Evolutionary conservation across 495 filamentous ascomycete genomes (phyloP), one percentile per base, ranked within the genome.

Genomic region (Bacidia gigantensis): DNA sequence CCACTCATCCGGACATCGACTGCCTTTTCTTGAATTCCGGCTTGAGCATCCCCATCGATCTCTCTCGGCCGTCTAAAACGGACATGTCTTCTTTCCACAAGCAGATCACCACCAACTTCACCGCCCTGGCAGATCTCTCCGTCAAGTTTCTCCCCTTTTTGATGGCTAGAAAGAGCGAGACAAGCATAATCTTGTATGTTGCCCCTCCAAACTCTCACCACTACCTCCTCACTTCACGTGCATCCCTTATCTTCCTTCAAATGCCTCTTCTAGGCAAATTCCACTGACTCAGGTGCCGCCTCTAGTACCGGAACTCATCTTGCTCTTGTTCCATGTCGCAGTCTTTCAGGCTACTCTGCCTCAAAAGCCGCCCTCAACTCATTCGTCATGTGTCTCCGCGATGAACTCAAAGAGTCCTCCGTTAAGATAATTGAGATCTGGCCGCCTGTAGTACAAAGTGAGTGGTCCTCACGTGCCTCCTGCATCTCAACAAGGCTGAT

Each of bases 21-120:
- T 63, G 62, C 21, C 35, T 67, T 17, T 65, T 65, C 17, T 51
- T 71, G 10, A 68, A 69, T 47, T 62, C 67, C 52, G 62, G 68
- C 56, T 60, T 75, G 58, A 60, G 77, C 53, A 54, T 72, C 35
- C 54, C 59, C 2, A 65, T 82, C 42, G 69, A 86, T 64, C 78
- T 86, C 62, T 63, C 75, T 17, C 64, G 76, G 20, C 80, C 83
- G 0, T 62, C 65, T 2, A 66, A 65, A 10, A 67, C 82, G 48
- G 69, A 79, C 58, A 67, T 87, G 0, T 60, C 64, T 0, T 43
- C 63, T 0, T 63, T 80, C 38, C 62, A 76, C 43, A 54, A 65
- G 1, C 83, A 87, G 60, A 49, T 86, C 11, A 63, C 62, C 9
- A 82, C 76, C 1, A 87, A 88, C 65, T 87, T 84, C 65, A 73